Conservation (phyloP, 2,329 filamentous ascomycete genomes). For the Furcasterigmium furcatum region DNA sequence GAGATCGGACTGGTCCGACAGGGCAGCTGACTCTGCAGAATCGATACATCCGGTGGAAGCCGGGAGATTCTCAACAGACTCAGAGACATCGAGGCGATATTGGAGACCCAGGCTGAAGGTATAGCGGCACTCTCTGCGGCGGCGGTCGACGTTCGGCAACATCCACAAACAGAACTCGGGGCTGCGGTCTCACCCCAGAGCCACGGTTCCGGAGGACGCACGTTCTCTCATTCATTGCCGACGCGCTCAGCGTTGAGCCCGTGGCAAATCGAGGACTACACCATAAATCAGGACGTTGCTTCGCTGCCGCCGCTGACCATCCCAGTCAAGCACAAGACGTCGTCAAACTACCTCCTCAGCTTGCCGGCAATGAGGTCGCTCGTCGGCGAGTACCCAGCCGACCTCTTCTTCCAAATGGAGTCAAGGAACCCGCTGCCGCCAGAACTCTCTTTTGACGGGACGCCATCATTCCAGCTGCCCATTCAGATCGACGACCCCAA, state of each 20-base stretch:
- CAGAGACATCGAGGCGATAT: slow-evolving; percentile 19
- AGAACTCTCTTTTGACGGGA: slow-evolving; percentile 15
- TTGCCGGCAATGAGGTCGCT: slow-evolving; percentile 21
- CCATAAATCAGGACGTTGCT: slow-evolving; percentile 9
- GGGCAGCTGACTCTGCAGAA: too few relatives aligned
- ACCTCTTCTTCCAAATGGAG: slow-evolving; percentile 22
- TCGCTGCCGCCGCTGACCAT: slow-evolving; percentile 20
- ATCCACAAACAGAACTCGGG: background rate
- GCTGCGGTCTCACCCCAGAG: background rate
- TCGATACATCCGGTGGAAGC: slow-evolving; percentile 22
- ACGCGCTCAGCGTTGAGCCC: background rate
- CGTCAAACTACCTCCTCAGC: slow-evolving; percentile 21
- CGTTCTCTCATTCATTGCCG: background rate
- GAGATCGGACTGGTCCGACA: too few relatives aligned
- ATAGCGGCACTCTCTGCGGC: slow-evolving; percentile 13
- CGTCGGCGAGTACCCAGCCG: slow-evolving; percentile 22
- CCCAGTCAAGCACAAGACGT: slow-evolving; percentile 23
- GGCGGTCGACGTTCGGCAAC: background rate
- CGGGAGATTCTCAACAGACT: slow-evolving; percentile 21
- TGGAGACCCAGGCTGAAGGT: slow-evolving; percentile 14
- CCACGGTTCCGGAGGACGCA: background rate
- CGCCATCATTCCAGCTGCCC: background rate
- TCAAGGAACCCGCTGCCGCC: slow-evolving; percentile 17
- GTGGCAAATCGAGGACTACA: slow-evolving; percentile 1
- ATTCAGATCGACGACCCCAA: slow-evolving; percentile 7